phyloP scores from a whole-genome alignment of 2,329 filamentous ascomycete genomes.

The Pseudogymnoascus sp. region DNA sequence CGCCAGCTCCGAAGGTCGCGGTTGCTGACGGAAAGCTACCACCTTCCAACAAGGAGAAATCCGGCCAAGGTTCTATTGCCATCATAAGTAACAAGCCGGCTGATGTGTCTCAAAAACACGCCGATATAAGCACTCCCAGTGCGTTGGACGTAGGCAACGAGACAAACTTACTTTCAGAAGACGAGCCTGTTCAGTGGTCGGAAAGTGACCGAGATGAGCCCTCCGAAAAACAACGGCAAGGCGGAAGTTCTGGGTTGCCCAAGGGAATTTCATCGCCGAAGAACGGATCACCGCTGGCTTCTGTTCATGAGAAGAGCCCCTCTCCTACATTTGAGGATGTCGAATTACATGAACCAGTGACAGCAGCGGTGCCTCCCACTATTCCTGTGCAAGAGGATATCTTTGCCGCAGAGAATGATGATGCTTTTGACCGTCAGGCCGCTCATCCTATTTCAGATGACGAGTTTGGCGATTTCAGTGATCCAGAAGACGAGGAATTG shows the following conservation, averaged over 20 bases:
- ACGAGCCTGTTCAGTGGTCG: constrained; percentile 41
- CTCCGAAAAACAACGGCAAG: not conserved
- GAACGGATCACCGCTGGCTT: not conserved
- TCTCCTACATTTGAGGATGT: constrained; percentile 23
- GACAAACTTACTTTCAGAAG: not conserved
- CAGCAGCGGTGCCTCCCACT: not conserved
- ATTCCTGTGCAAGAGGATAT: not conserved
- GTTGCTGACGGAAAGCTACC: constrained; percentile 9
- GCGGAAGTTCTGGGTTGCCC: not conserved
- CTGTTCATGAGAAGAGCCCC: constrained; percentile 11
- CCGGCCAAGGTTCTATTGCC: not conserved
- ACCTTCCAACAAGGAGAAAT: not conserved
- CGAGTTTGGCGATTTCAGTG: constrained; percentile 60
- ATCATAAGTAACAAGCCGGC: not conserved
- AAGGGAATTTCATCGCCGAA: not conserved
- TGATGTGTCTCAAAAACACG: not conserved
- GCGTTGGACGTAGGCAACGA: not conserved
- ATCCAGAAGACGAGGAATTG: constrained; percentile 87
- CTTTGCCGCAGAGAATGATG: constrained; percentile 12
- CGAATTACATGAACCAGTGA: constrained; percentile 12
- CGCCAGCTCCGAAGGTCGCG: constrained; percentile 29
- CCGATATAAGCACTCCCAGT: not conserved
- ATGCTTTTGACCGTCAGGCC: constrained; percentile 18
- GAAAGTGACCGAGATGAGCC: constrained; percentile 36
- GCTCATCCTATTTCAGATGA: constrained; percentile 18